Conservation (phyloP, 2,329 filamentous ascomycete genomes). For the Zelopaecilomyces penicillatus region DNA sequence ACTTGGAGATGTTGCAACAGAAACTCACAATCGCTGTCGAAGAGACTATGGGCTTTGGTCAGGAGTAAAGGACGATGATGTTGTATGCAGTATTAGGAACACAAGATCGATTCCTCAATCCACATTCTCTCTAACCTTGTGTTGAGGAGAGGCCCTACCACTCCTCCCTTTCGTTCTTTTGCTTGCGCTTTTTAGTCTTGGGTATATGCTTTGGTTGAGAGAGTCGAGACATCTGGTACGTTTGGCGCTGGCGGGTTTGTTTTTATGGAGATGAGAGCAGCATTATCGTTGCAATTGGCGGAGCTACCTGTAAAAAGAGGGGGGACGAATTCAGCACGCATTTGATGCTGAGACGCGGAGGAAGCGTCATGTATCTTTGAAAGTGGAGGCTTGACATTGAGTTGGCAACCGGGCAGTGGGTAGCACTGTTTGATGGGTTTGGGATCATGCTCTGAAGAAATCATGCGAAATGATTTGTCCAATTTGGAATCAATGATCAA, state of each 20-base stretch:
- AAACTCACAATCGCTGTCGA: conserved; percentile 97
- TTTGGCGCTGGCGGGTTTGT: conserved; percentile 23
- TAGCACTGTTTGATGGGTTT: not conserved
- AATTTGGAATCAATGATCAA: too few species aligned
- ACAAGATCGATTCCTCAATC: conserved; percentile 1
- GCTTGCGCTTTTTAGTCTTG: conserved; percentile 15
- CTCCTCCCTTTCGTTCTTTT: conserved; percentile 8
- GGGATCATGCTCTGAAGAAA: too few species aligned
- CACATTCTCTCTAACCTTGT: conserved; percentile 1
- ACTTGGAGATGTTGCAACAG: conserved; percentile 70
- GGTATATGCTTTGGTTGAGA: conserved; percentile 24
- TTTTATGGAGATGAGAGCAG: conserved; percentile 10
- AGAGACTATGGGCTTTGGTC: conserved; percentile 97
- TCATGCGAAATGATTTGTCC: too few species aligned
- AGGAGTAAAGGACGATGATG: conserved; percentile 57
- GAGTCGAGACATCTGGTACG: conserved; percentile 21
- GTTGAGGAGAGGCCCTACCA: conserved; percentile 1
- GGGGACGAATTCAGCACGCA: not conserved
- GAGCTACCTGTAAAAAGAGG: not conserved
- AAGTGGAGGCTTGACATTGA: too few species aligned
- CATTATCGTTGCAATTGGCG: conserved; percentile 3
- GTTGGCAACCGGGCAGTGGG: too few species aligned
- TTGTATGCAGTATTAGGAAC: conserved; percentile 5
- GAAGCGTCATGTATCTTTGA: too few species aligned
- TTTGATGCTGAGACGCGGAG: too few species aligned